A percentile compares a stretch with the other conserved stretches of the same genome.
Conservation (phyloP, 2,329 filamentous ascomycete genomes). For the Zymoseptoria pseudotritici region DNA sequence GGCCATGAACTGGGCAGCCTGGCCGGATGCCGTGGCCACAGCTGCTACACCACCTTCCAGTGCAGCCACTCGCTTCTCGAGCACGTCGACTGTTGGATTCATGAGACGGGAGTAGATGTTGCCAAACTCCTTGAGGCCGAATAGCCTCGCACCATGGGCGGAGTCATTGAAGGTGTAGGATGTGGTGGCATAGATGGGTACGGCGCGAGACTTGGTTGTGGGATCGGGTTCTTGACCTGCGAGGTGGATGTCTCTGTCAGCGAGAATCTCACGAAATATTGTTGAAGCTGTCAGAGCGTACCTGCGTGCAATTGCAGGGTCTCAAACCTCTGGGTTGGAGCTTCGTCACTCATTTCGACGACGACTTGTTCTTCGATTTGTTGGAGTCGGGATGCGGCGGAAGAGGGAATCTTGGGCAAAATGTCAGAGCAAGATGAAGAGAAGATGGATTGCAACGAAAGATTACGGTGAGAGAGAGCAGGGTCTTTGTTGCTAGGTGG, state of each 20-base stretch:
- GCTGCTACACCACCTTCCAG: slow-evolving; percentile 87
- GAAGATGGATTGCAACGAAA: not conserved
- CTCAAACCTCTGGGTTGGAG: slow-evolving; percentile 41
- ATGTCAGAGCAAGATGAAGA: not conserved
- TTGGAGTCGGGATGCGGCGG: slow-evolving; percentile 16
- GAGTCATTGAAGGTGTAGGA: slow-evolving; percentile 94
- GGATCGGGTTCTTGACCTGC: slow-evolving; percentile 71
- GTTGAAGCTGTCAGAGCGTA: slow-evolving; percentile 19
- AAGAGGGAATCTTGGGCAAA: slow-evolving; percentile 4
- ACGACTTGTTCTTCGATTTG: slow-evolving; percentile 22
- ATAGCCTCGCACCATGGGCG: slow-evolving; percentile 87
- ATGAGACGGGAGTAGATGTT: slow-evolving; percentile 97
- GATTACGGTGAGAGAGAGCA: not conserved
- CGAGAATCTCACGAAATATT: not conserved
- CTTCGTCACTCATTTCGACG: slow-evolving; percentile 28
- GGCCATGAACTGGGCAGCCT: slow-evolving; percentile 87
- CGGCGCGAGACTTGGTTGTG: slow-evolving; percentile 76
- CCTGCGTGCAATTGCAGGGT: slow-evolving; percentile 46
- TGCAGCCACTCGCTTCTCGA: slow-evolving; percentile 93
- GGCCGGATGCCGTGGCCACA: slow-evolving; percentile 76
- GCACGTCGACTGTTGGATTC: slow-evolving; percentile 93
- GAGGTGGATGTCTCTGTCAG: not conserved
- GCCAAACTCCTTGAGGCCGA: slow-evolving; percentile 92
- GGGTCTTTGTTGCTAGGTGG: not conserved
- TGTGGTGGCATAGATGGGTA: slow-evolving; percentile 91